Evolutionary conservation across 148 eudicot species (phyloP), one percentile per base, ranked within the genome.

Genomic region (Rhododendron vialii): DNA sequence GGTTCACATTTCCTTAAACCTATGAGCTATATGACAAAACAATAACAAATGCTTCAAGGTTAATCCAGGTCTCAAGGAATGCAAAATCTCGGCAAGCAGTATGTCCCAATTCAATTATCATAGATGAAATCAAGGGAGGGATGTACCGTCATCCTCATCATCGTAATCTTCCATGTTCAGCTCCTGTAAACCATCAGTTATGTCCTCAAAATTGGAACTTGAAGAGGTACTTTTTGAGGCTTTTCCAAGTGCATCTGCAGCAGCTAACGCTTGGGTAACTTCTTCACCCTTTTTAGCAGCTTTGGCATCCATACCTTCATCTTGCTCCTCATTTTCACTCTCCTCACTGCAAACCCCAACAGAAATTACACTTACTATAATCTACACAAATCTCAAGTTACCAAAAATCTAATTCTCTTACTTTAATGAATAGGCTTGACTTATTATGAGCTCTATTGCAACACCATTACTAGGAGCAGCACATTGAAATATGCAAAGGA

Each of bases 81-180:
- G 12, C 28, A 3, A 65, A n/a, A 65, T 65, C 73, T 24, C n/a
- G 26, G 73, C 73, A 65, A 65, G 73, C 9, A 65, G 33, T 24
- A 65, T 65, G 33, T 3, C 73, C 73, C 33, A 65, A 65, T n/a
- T 65, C 7, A 65, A 65, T 65, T 9, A n/a, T 63, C 69, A 63
- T 2, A 78, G 7, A 51, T 45, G 33, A 13, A n/a, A 17, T 65
- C 18, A 76, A 41, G 22, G 48, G 30, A 35, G 84, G 10, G 43
- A 53, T 26, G 84, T 90, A 95, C 98, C 98, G 85, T 92, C 93
- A 86, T 92, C 97, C 51, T 94, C 98, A 13, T 94, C 94, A 78
- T 95, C 98, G 86, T 96, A 96, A 82, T 92, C 57, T 83, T 95
- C 98, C 99, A 96, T 94, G 89, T 96, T 93, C 78, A 96, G 89